Evolutionary conservation across 768 basidiomycete species (phyloP), one percentile per base, ranked within the genome.

Genomic region (Amanita pallidorosea): DNA sequence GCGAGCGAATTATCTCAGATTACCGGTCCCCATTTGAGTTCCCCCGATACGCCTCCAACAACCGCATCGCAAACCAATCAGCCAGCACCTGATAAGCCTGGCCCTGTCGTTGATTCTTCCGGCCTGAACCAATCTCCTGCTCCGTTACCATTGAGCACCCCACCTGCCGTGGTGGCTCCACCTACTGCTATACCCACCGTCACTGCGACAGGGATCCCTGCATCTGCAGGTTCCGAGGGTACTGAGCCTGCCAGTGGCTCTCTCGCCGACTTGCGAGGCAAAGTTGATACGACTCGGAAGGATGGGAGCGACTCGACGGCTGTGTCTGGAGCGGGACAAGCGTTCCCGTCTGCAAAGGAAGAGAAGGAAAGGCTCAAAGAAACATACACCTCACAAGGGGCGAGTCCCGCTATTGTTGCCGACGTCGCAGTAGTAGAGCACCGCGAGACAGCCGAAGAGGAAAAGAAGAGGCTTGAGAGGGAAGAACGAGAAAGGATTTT

Each of bases 151-250:
- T 6, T 47, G 12, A 17, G 55, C 17, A 25, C 43, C 18, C 51
- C 41, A 44, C 7, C 27, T 27, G 27, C 27, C 3, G 27, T 5
- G 27, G 27, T 7, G 27, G 48, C 59, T 20, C 55, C 67, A 37
- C 65, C 74, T 7, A 56, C 63, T 25, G 62, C 62, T n/a, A 67
- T 66, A 7, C 84, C 82, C 4, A 87, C 84, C 3, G 73, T 89
- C 6, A 83, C 86, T 8, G 86, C 88, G 61, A 86, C 86, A 0
- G 85, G 83, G 11, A 66, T 85, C n/a, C 85, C 84, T 15, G 67
- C 85, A n/a, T 64, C 72, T 15, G 80, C 81, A 3, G 76, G 81
- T 15, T 66, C 70, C 3, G 64, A 59, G 0, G 85, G 83, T 7
- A 81, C 83, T 37, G 83, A 84, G 3, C 82, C 83, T 5, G 73